Evolutionary conservation across 1,139 yeast genomes (phyloP), one percentile per base, ranked within the genome.

Genomic region (Nadsonia starkeyi-henricii): DNA sequence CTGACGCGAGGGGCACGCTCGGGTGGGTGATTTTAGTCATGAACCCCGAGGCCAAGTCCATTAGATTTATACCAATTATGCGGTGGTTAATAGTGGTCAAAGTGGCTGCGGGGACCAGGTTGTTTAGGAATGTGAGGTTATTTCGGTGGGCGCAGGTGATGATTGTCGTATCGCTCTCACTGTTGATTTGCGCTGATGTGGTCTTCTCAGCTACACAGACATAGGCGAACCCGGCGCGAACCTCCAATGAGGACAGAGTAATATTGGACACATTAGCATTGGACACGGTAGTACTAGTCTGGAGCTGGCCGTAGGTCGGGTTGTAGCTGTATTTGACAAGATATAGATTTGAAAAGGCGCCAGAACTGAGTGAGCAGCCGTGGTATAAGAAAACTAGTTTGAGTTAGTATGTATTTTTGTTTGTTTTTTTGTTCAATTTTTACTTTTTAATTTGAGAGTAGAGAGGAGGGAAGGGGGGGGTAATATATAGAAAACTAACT

Each of bases 181-280:
- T n/a, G n/a, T n/a, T n/a, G n/a, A n/a, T n/a, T n/a, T n/a, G n/a
- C n/a, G n/a, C n/a, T n/a, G n/a, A n/a, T n/a, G n/a, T n/a, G n/a
- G n/a, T n/a, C n/a, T n/a, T n/a, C n/a, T 62, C 59, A 8, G 75
- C 59, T 13, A 48, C 54, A 58, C 83, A 78, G 44, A 75, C 61
- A 3, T 77, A 74, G 49, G 75, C 56, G 54, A 76, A 79, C 0
- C 81, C 81, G 1, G 77, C 68, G 39, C 64, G 64, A 12, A 77
- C 67, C 18, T 62, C 56, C 66, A 75, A 63, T 17, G 54, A 52
- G 21, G 56, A 51, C 5, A 63, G 58, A 19, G 51, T 44, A 33
- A 68, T 55, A 2, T 57, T 52, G 9, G 64, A n/a, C n/a, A n/a
- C n/a, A n/a, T n/a, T 56, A 30, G 55, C 45, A 46, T 64, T 63